Evolutionary conservation across 2,329 filamentous ascomycete genomes (phyloP).

Genomic region (Aspergillus fischeri): DNA sequence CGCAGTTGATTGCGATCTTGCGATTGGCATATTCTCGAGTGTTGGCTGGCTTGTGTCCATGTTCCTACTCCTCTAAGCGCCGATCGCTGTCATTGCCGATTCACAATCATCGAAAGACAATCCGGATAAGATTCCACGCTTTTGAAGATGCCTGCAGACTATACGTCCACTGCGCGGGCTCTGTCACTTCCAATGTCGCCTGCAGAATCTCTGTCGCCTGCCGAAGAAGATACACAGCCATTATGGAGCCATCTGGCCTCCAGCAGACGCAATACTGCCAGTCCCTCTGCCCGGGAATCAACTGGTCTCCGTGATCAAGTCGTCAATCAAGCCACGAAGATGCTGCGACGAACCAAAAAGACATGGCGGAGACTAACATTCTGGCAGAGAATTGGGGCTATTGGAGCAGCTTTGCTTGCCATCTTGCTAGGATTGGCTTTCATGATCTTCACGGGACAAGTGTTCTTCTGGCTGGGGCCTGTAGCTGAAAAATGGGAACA

Average conservation of each 20-base stretch:
- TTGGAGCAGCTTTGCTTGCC: conserved; percentile 48
- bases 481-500: conserved; percentile 72
- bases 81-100: neutral
- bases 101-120: neutral
- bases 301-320: conserved; percentile 35
- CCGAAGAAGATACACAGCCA: conserved; percentile 40
- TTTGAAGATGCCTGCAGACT: conserved; percentile 44
- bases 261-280: conserved; percentile 38
- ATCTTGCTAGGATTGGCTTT: conserved; percentile 61
- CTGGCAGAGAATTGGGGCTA: conserved; percentile 59
- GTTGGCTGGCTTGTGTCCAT: neutral
- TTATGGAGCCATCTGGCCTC: conserved; percentile 50
- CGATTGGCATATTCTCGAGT: neutral
- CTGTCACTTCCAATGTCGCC: conserved; percentile 50
- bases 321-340: conserved; percentile 33
- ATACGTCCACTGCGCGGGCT: conserved; percentile 49
- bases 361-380: conserved; percentile 42
- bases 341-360: conserved; percentile 29
- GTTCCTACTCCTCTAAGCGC: neutral
- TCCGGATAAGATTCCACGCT: neutral
- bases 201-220: conserved; percentile 44
- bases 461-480: conserved; percentile 73
- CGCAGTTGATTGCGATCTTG: neutral
- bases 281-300: conserved; percentile 29
- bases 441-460: conserved; percentile 71